phyloP scores from a whole-genome alignment of 148 eudicot species.

The Rhododendron simsii region DNA sequence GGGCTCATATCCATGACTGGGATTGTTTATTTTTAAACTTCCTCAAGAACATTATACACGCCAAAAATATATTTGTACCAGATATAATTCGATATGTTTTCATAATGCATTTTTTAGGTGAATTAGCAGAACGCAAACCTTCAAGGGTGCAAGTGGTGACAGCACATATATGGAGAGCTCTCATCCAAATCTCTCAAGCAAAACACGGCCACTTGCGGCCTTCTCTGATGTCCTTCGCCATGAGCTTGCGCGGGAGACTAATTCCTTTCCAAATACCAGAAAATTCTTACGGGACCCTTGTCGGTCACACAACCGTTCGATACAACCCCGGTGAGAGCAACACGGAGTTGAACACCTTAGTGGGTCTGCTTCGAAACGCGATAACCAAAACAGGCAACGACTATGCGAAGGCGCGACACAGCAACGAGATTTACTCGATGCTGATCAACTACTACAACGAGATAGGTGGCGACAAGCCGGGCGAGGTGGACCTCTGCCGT shows the following conservation, averaged over 20 bases:
- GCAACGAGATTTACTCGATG: not conserved
- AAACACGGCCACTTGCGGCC: not conserved
- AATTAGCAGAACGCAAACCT: not conserved
- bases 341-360: not conserved
- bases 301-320: not conserved
- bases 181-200: not conserved
- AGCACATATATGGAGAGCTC: slow-evolving; percentile 8
- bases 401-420: not conserved
- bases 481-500: not conserved
- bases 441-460: not conserved
- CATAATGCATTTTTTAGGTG: no score
- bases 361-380: not conserved
- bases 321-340: not conserved
- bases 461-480: not conserved
- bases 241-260: slow-evolving; percentile 13
- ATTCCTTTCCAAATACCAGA: not conserved
- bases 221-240: not conserved
- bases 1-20: no score
- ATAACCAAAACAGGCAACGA: not conserved
- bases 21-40: no score
- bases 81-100: no score
- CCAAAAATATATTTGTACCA: no score
- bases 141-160: slow-evolving; percentile 5
- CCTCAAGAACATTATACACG: no score
- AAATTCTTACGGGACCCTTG: not conserved